Evolutionary conservation across 805 yeast species (phyloP).

Genomic region (Candida dendrica): DNA sequence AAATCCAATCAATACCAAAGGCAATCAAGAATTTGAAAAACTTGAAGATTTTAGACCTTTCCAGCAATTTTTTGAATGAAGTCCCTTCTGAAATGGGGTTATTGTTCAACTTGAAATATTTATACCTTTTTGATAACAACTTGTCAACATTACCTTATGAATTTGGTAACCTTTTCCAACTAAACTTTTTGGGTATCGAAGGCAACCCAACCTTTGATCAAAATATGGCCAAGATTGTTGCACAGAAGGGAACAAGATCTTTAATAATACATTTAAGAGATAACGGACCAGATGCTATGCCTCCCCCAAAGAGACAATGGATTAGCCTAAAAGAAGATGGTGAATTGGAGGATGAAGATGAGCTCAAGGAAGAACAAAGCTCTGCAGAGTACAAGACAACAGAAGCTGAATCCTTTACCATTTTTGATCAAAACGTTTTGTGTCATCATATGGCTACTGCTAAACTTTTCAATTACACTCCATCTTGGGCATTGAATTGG

Average conservation of each 20-base stretch:
- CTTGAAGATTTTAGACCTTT: conserved; percentile 77
- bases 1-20: conserved; percentile 59
- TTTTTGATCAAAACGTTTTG: conserved; percentile 82
- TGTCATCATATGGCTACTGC: conserved; percentile 96
- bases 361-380: conserved; percentile 15
- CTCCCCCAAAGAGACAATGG: conserved; percentile 80
- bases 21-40: conserved; percentile 62
- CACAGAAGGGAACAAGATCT: conserved; percentile 80
- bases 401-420: conserved; percentile 47
- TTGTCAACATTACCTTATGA: conserved; percentile 70
- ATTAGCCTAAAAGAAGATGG: conserved; percentile 72
- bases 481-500: conserved; percentile 97
- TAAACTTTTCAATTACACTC: conserved; percentile 87
- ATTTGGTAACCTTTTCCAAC: conserved; percentile 77
- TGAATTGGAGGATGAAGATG: conserved; percentile 35
- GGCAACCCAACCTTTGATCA: conserved; percentile 76
- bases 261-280: conserved; percentile 78
- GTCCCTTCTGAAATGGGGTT: conserved; percentile 85
- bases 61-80: conserved; percentile 62
- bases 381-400: conserved; percentile 14
- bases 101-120: conserved; percentile 69
- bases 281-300: conserved; percentile 57
- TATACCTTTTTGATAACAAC: conserved; percentile 84
- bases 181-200: conserved; percentile 85
- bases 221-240: conserved; percentile 55